Percentiles rank a stretch among this genome's conserved stretches.
Conservation (phyloP, 1,284 basidiomycete species). For the Termitomyces sp. region DNA sequence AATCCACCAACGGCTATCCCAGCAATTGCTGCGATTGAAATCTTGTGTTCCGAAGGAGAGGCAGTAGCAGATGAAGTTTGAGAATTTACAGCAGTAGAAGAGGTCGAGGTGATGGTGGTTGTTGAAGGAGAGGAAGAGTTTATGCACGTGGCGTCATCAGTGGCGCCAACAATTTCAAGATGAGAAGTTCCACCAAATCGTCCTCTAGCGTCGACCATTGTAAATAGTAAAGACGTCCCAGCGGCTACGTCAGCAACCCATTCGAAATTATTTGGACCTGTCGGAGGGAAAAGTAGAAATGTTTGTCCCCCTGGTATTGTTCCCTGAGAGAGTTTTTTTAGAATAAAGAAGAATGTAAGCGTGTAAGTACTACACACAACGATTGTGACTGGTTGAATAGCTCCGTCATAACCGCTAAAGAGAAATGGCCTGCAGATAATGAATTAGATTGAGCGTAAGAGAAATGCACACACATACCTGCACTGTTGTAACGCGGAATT, state of each 20-base stretch:
- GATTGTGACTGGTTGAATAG: constrained; percentile 57
- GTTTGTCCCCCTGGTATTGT: constrained; percentile 59
- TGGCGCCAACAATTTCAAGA: constrained; percentile 39
- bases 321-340: constrained; percentile 36
- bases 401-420: constrained; percentile 44
- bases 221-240: constrained; percentile 57
- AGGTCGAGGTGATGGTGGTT: constrained; percentile 1
- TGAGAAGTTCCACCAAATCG: constrained; percentile 56
- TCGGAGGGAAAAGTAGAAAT: constrained; percentile 42
- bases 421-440: constrained; percentile 40
- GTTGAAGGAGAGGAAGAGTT: constrained; percentile 46
- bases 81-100: background rate
- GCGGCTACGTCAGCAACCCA: constrained; percentile 58
- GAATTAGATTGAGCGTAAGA: background rate
- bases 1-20: constrained; percentile 56
- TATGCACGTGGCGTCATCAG: constrained; percentile 51
- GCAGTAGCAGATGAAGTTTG: constrained; percentile 16
- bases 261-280: constrained; percentile 36
- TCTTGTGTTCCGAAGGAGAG: constrained; percentile 21
- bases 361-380: constrained; percentile 33
- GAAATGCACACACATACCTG: constrained; percentile 34
- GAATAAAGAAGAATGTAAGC: background rate
- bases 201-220: constrained; percentile 54
- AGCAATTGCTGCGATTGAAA: constrained; percentile 45
- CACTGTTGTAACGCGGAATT: constrained; percentile 59